Base-by-base conservation (phyloP, 352 stramenopile genomes). In the Sclerospora graminicola region DNA sequence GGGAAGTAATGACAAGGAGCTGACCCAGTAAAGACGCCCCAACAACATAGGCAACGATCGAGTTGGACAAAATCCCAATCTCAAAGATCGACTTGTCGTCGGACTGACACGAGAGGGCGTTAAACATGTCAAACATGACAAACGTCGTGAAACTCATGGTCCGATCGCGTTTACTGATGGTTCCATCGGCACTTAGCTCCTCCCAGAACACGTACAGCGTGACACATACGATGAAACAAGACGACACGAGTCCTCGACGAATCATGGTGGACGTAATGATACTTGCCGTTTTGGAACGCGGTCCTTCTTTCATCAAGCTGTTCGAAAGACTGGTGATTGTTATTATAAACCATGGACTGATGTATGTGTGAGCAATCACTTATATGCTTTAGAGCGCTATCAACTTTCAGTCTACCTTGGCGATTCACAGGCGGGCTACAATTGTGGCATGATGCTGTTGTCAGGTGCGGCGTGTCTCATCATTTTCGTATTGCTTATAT, bases 101-200 rank as follows among this genome's bases (percentile, higher is more conserved):
- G 26, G 89, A 97, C 45, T 94, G 88, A 62, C 95, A 98, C 24
- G 84, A 94, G 32, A 97, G 89, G 8, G 95, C 94, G 65, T 98
- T 98, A 63, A 98, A 97, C 64, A 98, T 96, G 72, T 98, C 95
- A 30, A 97, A 98, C 68, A 98, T 95, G 19, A 98, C 93, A 61
- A 98, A 98, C 9, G 90, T 98, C 52, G 96, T 98, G 70, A 98
- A 98, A 42, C 93, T 98, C 93, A 99, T 97, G 11, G 95, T 99
- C 23, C 90, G 95, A 52, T 98, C 95, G 28, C 94, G 82, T 32
- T 84, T 74, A 44, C 80, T 97, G n/a, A 97, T 77, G 8, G 74
- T 70, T 10, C 86, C 86, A 55, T 97, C 93, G 21, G 84, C 71
- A 11, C 57, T 72, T 10, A 92, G 47, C 45, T 94, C 83, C 38